A percentile compares a stretch with the other conserved stretches of the same genome.
Conservation (phyloP, 371 early-diverging fungal species). For the Lichtheimia ramosa region DNA sequence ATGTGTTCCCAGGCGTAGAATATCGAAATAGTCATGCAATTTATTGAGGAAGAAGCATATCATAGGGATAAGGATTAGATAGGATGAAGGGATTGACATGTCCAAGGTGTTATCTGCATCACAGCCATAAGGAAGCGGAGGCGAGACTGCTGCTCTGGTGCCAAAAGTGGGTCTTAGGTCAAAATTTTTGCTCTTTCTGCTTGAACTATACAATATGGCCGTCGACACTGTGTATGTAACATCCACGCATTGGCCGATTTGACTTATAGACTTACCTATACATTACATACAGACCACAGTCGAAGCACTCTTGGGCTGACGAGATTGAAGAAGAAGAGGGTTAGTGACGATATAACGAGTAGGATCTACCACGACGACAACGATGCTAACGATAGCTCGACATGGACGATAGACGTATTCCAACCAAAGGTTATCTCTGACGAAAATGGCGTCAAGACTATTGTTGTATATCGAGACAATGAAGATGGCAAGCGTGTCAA, state of each 20-base stretch:
- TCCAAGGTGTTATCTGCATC: too few relatives aligned
- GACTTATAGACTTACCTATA: neutral
- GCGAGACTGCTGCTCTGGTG: too few relatives aligned
- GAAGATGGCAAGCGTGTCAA: slow-evolving; percentile 90
- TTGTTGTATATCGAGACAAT: slow-evolving; percentile 79
- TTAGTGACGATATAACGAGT: slow-evolving; percentile 5
- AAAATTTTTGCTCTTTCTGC: neutral
- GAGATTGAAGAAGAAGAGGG: slow-evolving; percentile 71
- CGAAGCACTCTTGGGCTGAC: slow-evolving; percentile 66
- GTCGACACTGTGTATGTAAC: slow-evolving; percentile 29
- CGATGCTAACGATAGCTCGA: slow-evolving; percentile 1
- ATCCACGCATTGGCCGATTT: neutral
- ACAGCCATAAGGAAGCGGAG: too few relatives aligned
- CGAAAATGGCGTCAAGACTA: slow-evolving; percentile 82
- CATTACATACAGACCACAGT: slow-evolving; percentile 18
- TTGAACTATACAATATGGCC: slow-evolving; percentile 14
- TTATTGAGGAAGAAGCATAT: too few relatives aligned
- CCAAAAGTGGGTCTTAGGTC: too few relatives aligned
- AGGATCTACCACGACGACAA: slow-evolving; percentile 2
- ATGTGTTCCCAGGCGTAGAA: too few relatives aligned
- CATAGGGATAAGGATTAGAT: too few relatives aligned
- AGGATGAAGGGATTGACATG: too few relatives aligned
- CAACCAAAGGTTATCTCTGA: slow-evolving; percentile 65
- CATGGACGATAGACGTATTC: slow-evolving; percentile 36
- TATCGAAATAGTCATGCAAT: too few relatives aligned